Conservation (phyloP, 176 grass and related monocot genomes). For the Lolium perenne region DNA sequence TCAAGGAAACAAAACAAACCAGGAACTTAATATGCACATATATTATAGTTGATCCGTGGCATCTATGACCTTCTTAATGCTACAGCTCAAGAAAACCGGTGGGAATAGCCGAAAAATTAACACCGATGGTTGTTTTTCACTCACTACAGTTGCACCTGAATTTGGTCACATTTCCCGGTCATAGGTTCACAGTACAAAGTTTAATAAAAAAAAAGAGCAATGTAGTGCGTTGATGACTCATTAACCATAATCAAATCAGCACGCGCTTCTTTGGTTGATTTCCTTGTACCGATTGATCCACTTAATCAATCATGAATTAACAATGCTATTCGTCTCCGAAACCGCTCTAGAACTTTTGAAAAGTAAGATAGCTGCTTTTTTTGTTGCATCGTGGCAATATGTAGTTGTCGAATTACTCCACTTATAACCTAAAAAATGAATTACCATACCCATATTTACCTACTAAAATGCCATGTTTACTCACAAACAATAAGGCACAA, state of each 20-base stretch:
- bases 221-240: not conserved
- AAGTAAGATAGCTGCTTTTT: not conserved
- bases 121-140: not conserved
- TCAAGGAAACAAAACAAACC: too few species aligned
- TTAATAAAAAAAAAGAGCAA: not conserved
- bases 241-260: not conserved
- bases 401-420: not conserved
- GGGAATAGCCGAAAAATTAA: not conserved
- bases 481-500: not conserved
- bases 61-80: not conserved
- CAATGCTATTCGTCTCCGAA: not conserved
- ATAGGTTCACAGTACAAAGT: too few species aligned
- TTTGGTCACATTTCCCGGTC: not conserved
- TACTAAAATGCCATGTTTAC: not conserved
- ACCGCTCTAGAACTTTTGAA: not conserved
- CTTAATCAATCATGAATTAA: not conserved
- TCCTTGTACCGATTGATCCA: not conserved
- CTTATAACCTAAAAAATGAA: too few species aligned
- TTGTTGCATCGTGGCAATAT: not conserved
- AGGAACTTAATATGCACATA: not conserved
- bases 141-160: not conserved
- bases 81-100: not conserved
- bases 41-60: not conserved
- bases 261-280: not conserved
- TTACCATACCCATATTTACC: too few species aligned